Conservation (phyloP, 805 yeast genomes). For the Komagataella kurtzmanii region DNA sequence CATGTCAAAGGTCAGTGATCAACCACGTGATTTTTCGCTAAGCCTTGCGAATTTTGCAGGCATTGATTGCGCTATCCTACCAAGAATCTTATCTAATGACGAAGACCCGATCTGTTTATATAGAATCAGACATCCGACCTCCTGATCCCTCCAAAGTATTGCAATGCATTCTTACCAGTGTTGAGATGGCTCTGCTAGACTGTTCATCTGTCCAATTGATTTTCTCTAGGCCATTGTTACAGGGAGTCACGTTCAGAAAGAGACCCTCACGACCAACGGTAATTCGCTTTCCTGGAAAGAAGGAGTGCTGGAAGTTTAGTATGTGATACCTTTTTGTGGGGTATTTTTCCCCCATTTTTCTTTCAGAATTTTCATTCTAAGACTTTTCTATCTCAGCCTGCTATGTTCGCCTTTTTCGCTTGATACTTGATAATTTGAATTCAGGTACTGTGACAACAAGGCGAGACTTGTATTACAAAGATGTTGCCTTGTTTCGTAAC, state of each 20-base stretch:
- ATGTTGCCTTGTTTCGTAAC: conserved; percentile 32
- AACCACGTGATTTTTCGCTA: not conserved
- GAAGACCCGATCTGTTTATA: not conserved
- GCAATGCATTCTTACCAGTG: not conserved
- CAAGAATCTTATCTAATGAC: not conserved
- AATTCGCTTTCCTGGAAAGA: not conserved
- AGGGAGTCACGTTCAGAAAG: not conserved
- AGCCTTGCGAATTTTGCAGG: not conserved
- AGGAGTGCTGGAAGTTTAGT: not conserved
- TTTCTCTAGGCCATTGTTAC: not conserved
- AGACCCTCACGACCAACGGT: not conserved
- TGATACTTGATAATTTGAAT: conserved; percentile 1
- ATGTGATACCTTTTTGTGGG: not conserved
- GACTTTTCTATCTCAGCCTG: not conserved
- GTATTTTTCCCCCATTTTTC: not conserved
- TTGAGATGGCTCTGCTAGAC: not conserved
- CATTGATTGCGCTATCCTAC: not conserved
- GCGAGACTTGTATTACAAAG: conserved; percentile 47
- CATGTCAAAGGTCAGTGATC: not conserved
- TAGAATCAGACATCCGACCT: not conserved
- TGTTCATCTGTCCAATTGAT: not conserved
- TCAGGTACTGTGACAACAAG: conserved; percentile 21
- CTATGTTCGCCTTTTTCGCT: conserved; percentile 3
- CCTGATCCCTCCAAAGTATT: not conserved
- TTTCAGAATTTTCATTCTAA: not conserved